These are phyloP conservation scores for Arthrinium phaeospermum DNA, from an alignment of 2,329 filamentous ascomycete species.

Conservation along the genomic window DNA sequence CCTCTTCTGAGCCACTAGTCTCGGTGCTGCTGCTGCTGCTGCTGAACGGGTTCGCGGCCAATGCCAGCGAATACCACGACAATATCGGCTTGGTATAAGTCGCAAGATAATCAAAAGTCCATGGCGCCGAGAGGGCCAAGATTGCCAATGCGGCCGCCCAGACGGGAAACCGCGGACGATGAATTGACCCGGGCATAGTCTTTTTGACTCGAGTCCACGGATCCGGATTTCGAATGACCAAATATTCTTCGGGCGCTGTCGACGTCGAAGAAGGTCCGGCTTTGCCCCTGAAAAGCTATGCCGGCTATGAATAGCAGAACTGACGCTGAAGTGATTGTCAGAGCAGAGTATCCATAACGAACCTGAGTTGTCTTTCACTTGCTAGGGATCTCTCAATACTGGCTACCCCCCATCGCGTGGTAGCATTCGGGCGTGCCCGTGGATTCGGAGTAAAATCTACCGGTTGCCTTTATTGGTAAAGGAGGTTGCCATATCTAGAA, in stretches of 20 bases:
- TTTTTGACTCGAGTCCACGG: background rate
- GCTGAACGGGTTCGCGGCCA: background rate
- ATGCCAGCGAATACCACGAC: background rate
- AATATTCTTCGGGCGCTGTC: background rate
- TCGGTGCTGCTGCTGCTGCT: too few species aligned
- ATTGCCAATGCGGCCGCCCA: slow-evolving; percentile 1
- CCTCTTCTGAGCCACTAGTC: background rate
- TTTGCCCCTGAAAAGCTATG: background rate
- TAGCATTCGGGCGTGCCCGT: background rate
- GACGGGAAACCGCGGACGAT: background rate
- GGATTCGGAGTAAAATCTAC: background rate
- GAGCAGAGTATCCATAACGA: background rate
- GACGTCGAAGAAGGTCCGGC: background rate
- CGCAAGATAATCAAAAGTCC: background rate
- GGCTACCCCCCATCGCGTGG: background rate
- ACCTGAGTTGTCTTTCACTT: background rate
- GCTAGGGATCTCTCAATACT: background rate
- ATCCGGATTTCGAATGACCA: background rate
- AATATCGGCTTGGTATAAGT: background rate
- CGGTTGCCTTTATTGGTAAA: background rate
- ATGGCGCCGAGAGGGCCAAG: slow-evolving; percentile 8
- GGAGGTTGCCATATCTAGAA: background rate
- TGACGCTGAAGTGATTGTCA: background rate
- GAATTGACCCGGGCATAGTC: background rate
- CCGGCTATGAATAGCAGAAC: background rate